Conservation (phyloP, 306 rosid species). For the Clitoria ternatea region DNA sequence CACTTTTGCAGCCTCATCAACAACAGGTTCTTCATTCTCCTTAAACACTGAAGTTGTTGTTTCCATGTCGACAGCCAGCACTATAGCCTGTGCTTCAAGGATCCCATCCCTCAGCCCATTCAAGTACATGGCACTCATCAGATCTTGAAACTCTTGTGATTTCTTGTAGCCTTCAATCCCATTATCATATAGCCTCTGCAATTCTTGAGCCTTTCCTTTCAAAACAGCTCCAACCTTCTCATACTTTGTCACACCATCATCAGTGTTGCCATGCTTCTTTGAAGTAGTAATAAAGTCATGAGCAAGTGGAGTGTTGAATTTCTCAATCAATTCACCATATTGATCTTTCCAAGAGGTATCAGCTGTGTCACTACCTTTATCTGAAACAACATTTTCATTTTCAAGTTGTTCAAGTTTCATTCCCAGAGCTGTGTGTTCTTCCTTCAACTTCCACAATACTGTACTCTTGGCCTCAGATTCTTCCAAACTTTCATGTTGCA, state of each 20-base stretch:
- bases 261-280: not conserved
- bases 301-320: not conserved
- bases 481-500: not conserved
- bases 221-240: not conserved
- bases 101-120: not conserved
- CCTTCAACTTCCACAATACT: not conserved
- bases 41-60: not conserved
- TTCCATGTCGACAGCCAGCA: not conserved
- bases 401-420: not conserved
- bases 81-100: not conserved
- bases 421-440: not conserved
- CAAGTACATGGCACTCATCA: not conserved
- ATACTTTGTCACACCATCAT: not conserved
- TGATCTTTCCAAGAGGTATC: not conserved
- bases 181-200: not conserved
- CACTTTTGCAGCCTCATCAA: not conserved
- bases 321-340: not conserved
- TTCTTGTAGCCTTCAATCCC: not conserved
- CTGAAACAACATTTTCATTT: no score
- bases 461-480: not conserved
- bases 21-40: not conserved
- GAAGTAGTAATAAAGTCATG: not conserved
- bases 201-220: not conserved
- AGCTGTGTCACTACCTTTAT: not conserved
- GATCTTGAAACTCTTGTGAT: not conserved